Base-by-base conservation (phyloP, 2,329 filamentous ascomycete species). In the Dichotomopilus funicola region DNA sequence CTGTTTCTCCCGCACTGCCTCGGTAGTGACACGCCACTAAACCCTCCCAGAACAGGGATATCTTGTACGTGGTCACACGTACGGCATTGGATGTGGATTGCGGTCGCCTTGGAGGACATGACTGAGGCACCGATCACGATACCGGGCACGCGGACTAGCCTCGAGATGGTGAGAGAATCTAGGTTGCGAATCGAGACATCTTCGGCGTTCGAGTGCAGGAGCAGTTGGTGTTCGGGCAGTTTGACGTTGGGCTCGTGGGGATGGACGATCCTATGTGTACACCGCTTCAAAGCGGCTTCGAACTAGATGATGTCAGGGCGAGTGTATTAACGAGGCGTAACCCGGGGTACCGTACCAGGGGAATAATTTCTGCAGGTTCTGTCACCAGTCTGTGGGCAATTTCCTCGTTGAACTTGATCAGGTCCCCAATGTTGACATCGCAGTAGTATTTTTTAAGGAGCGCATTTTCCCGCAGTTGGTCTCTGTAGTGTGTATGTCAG, bases 91-190 rank as follows among this genome's bases (percentile, higher is more conserved):
- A 99, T 87, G 59, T 88, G 82, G 31, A 99, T 78, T 33, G 85
- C 78, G 6, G 91, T 96, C 5, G 94, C 90, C 76, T 99, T 97
- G 10, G 92, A 97, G 2, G 91, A 96, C 71, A 97, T 87, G 13
- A 95, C 95, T 1, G 92, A 96, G 47, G 94, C 94, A 47, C 94
- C 92, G 62, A 99, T 99, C 57, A 99, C 90, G 62, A 99, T 99
- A 50, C 94, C 95, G 0, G 94, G 94, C 55, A 99, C 95, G 55
- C 92, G 85, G 41, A 99, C 92, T n/a, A 99, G 86, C 64, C 91
- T 86, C 5, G 92, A 91, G 63, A 99, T 95, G 61, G 90, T 92
- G 60, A 88, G 87, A 7, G 94, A 95, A 65, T 95, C 94, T 41
- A 99, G 81, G 63, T 96, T 91, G 62, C 94, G 88, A 65, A 99